Percentiles rank a stretch among this genome's conserved stretches.
Evolutionary conservation across 116 monocot species (phyloP).

Genomic region (Phalaenopsis hybrid): DNA sequence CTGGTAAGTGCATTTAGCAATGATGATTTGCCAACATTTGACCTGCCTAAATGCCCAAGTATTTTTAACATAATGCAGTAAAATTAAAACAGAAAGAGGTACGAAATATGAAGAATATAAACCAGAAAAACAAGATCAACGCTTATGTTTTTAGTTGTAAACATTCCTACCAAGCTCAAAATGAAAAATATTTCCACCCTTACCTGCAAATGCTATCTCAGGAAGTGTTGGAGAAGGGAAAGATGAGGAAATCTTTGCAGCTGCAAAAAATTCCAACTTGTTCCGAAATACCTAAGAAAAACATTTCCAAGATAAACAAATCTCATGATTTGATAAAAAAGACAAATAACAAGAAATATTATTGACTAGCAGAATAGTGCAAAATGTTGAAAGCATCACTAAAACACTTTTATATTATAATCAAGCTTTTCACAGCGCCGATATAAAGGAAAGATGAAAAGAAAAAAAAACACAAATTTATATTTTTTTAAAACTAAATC

Average conservation of each 20-base stretch:
- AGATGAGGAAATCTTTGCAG: conserved; percentile 89
- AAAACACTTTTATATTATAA: not conserved
- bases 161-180: not conserved
- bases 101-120: not conserved
- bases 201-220: conserved; percentile 99
- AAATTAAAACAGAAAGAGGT: not conserved
- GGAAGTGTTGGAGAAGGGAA: conserved; percentile 74
- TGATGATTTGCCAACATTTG: conserved; percentile 98
- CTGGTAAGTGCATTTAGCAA: conserved; percentile 93
- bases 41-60: conserved; percentile 52
- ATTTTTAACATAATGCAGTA: not conserved
- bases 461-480: not conserved
- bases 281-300: conserved; percentile 75
- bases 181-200: not conserved
- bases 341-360: not conserved
- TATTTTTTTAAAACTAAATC: not conserved
- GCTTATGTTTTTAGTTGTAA: not conserved
- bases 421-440: not conserved
- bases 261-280: conserved; percentile 96
- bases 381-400: not conserved
- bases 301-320: not conserved
- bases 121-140: not conserved
- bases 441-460: not conserved
- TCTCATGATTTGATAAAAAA: not conserved
- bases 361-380: not conserved